Evolutionary conservation across 345 rosid genomes (phyloP).

Genomic region (Microcos paniculata): DNA sequence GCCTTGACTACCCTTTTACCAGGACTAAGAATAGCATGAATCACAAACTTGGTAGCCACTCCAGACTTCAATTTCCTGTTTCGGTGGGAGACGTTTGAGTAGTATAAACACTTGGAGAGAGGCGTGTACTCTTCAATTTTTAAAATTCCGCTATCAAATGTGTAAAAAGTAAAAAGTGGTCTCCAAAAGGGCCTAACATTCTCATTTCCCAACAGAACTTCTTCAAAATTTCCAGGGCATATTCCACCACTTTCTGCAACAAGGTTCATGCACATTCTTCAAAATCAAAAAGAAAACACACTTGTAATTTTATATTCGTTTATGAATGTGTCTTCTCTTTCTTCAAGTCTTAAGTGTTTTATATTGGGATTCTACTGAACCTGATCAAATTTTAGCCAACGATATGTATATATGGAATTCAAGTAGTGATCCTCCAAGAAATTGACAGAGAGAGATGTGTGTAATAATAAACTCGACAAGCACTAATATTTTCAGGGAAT

Average conservation of each 20-base stretch:
- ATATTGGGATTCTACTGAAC: background rate
- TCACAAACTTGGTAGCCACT: background rate
- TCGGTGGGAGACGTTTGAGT: no score
- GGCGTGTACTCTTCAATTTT: background rate
- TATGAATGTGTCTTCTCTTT: background rate
- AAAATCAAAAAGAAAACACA: background rate
- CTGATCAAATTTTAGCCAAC: background rate
- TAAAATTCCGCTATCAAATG: background rate
- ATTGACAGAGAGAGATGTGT: background rate
- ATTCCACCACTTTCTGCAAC: constrained; percentile 4
- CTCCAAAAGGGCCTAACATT: background rate
- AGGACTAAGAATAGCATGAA: background rate
- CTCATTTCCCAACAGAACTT: constrained; percentile 5
- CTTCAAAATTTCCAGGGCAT: constrained; percentile 17
- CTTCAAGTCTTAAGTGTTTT: background rate
- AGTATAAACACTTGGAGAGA: no score
- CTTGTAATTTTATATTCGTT: no score
- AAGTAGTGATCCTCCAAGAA: background rate
- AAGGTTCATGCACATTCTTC: background rate
- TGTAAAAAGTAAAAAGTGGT: no score
- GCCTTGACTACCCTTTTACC: background rate
- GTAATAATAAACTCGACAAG: no score
- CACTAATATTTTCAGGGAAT: no score
- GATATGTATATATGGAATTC: background rate
- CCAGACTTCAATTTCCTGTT: background rate